Evolutionary conservation across 352 stramenopile species (phyloP).

Genomic region (Globisporangium ultimum): DNA sequence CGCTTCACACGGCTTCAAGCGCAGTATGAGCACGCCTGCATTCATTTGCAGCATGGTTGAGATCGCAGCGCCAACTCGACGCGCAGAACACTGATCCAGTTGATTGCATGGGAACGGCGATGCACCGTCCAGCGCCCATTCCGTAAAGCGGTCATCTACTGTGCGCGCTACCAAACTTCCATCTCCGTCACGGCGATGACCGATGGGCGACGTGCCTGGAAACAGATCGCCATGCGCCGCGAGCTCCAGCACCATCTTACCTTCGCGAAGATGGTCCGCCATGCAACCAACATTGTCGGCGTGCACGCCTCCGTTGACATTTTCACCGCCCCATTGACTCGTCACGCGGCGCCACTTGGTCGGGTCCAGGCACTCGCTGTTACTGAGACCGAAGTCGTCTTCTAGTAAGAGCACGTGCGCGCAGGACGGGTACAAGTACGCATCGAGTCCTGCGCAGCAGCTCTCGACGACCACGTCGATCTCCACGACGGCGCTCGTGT

Average conservation of each 20-base stretch:
- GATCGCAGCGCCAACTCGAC: conserved; percentile 53
- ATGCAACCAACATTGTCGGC: conserved; percentile 45
- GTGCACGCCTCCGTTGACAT: conserved; percentile 67
- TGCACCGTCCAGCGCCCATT: conserved; percentile 53
- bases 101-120: conserved; percentile 41
- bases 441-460: conserved; percentile 50
- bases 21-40: conserved; percentile 46
- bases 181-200: conserved; percentile 16
- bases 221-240: conserved; percentile 57
- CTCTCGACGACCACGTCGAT: conserved; percentile 31
- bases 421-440: conserved; percentile 38
- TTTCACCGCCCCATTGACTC: conserved; percentile 52
- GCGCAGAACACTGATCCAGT: conserved; percentile 29
- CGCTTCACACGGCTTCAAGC: conserved; percentile 39
- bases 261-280: conserved; percentile 9
- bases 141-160: conserved; percentile 32
- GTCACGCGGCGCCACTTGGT: conserved; percentile 43
- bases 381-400: conserved; percentile 36
- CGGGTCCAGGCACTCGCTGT: conserved; percentile 25
- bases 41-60: conserved; percentile 37
- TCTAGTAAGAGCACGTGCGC: conserved; percentile 46
- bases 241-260: conserved; percentile 42
- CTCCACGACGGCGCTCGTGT: conserved; percentile 29
- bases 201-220: conserved; percentile 28
- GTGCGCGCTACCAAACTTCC: conserved; percentile 25